phyloP scores from a whole-genome alignment of 2,329 filamentous ascomycete genomes.

The Pyricularia sp. region DNA sequence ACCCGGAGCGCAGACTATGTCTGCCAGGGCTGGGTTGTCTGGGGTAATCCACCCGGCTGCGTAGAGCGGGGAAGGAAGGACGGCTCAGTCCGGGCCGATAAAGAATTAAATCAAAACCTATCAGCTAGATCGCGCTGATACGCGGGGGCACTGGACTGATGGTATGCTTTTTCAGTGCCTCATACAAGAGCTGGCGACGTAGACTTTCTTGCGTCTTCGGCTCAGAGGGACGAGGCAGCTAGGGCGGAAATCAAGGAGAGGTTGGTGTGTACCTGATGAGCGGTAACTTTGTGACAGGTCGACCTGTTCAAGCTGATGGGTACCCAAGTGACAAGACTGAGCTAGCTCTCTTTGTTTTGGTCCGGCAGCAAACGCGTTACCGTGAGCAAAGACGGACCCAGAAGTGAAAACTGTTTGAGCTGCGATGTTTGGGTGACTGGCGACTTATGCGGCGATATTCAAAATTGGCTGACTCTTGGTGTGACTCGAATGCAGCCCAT shows the following conservation, averaged over 20 bases:
- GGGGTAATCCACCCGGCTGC: background rate
- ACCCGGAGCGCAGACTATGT: slow-evolving; percentile 6
- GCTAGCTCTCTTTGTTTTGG: background rate
- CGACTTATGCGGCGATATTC: background rate
- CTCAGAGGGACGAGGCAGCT: background rate
- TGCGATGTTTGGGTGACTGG: background rate
- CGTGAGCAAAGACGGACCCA: background rate
- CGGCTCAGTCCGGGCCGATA: background rate
- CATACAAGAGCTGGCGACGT: background rate
- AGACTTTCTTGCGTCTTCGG: background rate
- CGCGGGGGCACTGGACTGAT: background rate
- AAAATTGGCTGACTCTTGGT: background rate
- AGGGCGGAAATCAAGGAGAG: background rate
- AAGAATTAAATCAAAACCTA: background rate
- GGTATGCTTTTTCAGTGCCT: background rate
- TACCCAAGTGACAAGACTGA: background rate
- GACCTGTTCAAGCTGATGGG: background rate
- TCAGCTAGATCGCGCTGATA: background rate
- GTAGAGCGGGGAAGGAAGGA: background rate
- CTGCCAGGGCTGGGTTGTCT: slow-evolving; percentile 15
- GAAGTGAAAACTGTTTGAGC: background rate
- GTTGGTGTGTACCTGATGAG: background rate
- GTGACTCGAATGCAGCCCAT: background rate
- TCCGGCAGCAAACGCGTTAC: background rate
- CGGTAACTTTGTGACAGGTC: background rate